These are phyloP conservation scores for Meyerozyma athensensis DNA, from an alignment of 1,139 yeast species.

Conservation along the genomic window DNA sequence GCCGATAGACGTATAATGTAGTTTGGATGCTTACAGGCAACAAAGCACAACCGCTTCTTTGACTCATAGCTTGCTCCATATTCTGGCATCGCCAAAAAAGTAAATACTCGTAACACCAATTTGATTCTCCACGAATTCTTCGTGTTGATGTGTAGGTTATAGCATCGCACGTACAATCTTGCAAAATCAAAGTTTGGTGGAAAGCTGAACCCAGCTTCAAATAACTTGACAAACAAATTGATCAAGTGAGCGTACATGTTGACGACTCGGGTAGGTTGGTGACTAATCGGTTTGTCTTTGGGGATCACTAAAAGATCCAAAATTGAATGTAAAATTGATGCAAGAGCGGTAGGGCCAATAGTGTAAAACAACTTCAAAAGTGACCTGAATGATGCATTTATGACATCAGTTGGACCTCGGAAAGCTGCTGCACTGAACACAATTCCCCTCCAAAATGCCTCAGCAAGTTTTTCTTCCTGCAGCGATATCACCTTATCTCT, in stretches of 20 bases:
- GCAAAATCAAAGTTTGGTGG: constrained; percentile 31
- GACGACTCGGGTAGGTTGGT: neutral
- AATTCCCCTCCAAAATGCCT: constrained; percentile 54
- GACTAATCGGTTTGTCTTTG: neutral
- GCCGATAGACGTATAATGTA: constrained; percentile 25
- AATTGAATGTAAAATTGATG: neutral
- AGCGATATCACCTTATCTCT: neutral
- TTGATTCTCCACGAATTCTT: constrained; percentile 28
- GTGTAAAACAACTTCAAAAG: constrained; percentile 32
- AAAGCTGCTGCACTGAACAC: constrained; percentile 57
- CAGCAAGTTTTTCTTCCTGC: neutral
- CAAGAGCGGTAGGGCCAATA: neutral
- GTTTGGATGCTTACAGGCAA: constrained; percentile 28
- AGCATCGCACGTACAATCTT: constrained; percentile 47
- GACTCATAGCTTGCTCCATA: constrained; percentile 13
- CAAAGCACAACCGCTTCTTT: constrained; percentile 23
- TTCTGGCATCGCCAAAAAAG: constrained; percentile 19
- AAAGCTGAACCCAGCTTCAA: constrained; percentile 32
- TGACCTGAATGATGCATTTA: constrained; percentile 40
- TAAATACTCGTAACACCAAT: constrained; percentile 33
- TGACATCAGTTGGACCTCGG: constrained; percentile 47
- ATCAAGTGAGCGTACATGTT: constrained; percentile 14
- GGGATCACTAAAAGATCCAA: neutral
- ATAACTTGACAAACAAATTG: constrained; percentile 31
- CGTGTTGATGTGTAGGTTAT: constrained; percentile 52